Conservation (phyloP, 2,329 filamentous ascomycete genomes). For the Cercospora zeina region DNA sequence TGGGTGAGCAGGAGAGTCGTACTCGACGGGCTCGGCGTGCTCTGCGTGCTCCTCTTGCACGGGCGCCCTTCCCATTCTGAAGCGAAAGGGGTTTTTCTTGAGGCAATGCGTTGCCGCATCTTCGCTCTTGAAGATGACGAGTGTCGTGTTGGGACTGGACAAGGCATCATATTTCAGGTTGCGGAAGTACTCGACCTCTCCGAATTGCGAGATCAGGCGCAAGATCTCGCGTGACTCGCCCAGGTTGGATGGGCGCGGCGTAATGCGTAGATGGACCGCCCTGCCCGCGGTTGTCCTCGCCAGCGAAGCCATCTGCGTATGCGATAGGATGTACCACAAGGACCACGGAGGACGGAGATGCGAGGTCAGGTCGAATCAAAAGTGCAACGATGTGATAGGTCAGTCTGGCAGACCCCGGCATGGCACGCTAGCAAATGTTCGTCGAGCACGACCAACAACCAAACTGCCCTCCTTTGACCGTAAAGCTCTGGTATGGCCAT, state of each 20-base stretch:
- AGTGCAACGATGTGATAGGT: not conserved
- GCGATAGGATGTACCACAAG: not conserved
- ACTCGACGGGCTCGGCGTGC: conserved; percentile 10
- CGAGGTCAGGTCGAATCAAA: not conserved
- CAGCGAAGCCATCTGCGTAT: conserved; percentile 27
- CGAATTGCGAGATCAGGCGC: conserved; percentile 51
- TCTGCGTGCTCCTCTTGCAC: conserved; percentile 18
- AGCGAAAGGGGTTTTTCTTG: conserved; percentile 49
- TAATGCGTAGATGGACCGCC: conserved; percentile 51
- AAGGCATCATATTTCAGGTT: conserved; percentile 52
- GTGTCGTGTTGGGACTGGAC: conserved; percentile 44
- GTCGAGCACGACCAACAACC: not conserved
- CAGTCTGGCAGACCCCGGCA: not conserved
- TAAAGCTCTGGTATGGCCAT: not conserved
- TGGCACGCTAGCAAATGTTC: not conserved
- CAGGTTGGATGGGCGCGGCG: conserved; percentile 50
- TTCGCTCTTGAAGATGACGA: conserved; percentile 50
- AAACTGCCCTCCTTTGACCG: not conserved
- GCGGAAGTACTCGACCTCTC: conserved; percentile 52
- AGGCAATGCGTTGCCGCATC: conserved; percentile 46
- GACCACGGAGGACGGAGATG: not conserved
- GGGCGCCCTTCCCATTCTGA: conserved; percentile 43
- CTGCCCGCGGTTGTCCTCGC: conserved; percentile 43
- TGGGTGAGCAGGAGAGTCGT: not conserved
- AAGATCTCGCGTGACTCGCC: conserved; percentile 54